A percentile compares a stretch with the other conserved stretches of the same genome.
Evolutionary conservation across 345 rosid genomes (phyloP).

Genomic region (Eucalyptus pauciflora): DNA sequence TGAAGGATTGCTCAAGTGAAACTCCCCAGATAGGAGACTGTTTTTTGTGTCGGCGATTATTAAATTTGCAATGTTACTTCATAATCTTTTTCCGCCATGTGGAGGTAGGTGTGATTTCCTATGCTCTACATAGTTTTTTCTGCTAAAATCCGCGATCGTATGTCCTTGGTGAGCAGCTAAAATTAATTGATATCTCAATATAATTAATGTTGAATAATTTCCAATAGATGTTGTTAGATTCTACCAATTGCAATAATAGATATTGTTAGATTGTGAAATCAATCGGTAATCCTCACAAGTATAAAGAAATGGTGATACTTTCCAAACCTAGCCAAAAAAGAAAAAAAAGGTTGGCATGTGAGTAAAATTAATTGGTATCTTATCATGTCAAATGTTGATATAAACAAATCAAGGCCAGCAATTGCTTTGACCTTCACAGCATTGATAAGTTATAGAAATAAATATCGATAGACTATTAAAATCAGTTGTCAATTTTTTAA

Average conservation of each 20-base stretch:
- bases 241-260: neutral
- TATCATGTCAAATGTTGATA: neutral
- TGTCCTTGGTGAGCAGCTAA: too few species aligned
- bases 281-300: fast-evolving
- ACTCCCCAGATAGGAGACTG: neutral
- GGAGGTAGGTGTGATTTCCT: too few species aligned
- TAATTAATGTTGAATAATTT: neutral
- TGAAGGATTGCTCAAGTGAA: neutral
- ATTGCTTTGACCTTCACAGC: neutral
- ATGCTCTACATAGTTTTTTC: too few species aligned
- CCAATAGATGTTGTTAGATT: neutral
- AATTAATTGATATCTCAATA: neutral
- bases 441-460: too few species aligned
- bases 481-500: neutral
- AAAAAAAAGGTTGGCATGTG: neutral
- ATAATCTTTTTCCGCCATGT: too few species aligned
- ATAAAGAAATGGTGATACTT: neutral
- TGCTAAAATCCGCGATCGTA: too few species aligned
- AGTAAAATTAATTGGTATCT: neutral
- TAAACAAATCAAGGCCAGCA: neutral
- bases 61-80: too few species aligned
- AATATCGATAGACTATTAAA: neutral
- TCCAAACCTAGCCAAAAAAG: neutral
- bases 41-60: too few species aligned
- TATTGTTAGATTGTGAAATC: too few species aligned